These are phyloP conservation scores for Solanum paucissectum DNA, from an alignment of 257 asterid genomes.

Conservation along the genomic window DNA sequence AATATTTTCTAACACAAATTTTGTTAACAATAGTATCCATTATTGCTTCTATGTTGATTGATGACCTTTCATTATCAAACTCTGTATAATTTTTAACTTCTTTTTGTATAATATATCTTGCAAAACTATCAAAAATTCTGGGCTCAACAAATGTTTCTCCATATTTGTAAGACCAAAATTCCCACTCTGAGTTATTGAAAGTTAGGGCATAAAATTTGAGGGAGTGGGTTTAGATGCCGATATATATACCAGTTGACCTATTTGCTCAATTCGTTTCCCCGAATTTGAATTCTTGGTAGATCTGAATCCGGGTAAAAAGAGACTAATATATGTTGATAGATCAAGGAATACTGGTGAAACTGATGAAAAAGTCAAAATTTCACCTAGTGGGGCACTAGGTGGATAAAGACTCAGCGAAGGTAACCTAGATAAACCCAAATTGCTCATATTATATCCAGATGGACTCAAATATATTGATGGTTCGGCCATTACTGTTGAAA, in stretches of 20 bases:
- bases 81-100: not conserved
- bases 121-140: not conserved
- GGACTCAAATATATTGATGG: not conserved
- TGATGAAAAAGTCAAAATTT: too few relatives aligned
- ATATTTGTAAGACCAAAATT: too few relatives aligned
- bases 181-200: not conserved
- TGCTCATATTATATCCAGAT: not conserved
- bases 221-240: too few relatives aligned
- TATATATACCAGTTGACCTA: not conserved
- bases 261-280: not conserved
- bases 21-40: not conserved
- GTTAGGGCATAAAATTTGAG: too few relatives aligned
- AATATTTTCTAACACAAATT: not conserved
- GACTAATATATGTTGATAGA: not conserved
- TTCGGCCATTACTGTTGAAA: not conserved
- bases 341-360: too few relatives aligned
- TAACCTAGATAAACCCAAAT: not conserved
- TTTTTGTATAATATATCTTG: not conserved
- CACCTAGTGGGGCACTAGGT: not conserved
- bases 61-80: not conserved
- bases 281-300: not conserved
- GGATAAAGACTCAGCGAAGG: not conserved
- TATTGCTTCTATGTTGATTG: not conserved
- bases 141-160: not conserved
- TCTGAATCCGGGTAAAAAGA: not conserved